Percentiles rank a stretch among this genome's conserved stretches.
Evolutionary conservation across 1,284 basidiomycete genomes (phyloP).

Genomic region (Puccinia hordei): DNA sequence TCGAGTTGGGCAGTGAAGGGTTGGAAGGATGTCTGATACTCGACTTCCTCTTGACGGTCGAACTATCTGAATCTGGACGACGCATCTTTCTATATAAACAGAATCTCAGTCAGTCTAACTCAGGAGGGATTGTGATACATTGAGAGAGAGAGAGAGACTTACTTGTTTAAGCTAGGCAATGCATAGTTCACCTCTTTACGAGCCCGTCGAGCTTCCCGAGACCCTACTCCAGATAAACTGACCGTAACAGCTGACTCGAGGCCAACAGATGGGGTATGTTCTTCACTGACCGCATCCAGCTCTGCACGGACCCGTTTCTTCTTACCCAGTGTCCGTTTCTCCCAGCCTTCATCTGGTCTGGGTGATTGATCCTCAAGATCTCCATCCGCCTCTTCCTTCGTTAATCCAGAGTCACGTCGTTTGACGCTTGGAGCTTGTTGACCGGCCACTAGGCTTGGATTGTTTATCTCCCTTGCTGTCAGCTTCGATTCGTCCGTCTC

Average conservation of each 20-base stretch:
- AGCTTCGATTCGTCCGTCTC: background rate
- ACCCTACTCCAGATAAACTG: background rate
- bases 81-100: no score
- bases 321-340: background rate
- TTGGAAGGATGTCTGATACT: no score
- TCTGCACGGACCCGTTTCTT: slow-evolving; percentile 28
- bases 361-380: background rate
- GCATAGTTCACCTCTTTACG: slow-evolving; percentile 41
- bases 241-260: no score
- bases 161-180: slow-evolving; percentile 39
- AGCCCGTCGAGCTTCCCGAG: slow-evolving; percentile 11
- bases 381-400: background rate
- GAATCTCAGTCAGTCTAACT: no score
- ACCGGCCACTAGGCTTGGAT: background rate
- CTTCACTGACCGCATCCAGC: slow-evolving; percentile 15
- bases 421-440: background rate
- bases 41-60: no score
- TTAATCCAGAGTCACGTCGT: background rate
- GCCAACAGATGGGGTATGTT: background rate
- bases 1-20: no score
- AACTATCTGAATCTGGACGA: no score
- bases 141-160: no score
- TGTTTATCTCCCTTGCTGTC: background rate
- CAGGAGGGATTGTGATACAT: no score
- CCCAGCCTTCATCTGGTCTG: slow-evolving; percentile 21